phyloP scores from a whole-genome alignment of 371 early-diverging fungal species.

The Mortierella sp. region DNA sequence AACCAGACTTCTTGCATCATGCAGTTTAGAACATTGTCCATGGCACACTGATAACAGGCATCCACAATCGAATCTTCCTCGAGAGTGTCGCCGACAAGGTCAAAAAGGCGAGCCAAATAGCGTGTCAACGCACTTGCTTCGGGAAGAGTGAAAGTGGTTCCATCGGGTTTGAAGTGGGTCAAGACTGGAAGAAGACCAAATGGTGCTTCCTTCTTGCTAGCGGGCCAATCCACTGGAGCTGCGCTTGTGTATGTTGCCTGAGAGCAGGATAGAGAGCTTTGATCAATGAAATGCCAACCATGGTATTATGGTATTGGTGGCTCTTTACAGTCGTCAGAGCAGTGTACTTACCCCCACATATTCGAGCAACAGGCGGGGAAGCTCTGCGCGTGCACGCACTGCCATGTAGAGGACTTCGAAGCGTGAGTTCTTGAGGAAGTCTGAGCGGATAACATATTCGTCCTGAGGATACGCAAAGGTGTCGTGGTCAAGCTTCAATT shows the following conservation, averaged over 20 bases:
- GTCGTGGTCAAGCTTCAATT: constrained; percentile 12
- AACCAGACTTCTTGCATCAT: constrained; percentile 25
- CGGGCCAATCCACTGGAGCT: constrained; percentile 40
- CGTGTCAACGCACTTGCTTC: constrained; percentile 28
- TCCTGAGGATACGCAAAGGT: constrained; percentile 23
- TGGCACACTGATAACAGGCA: constrained; percentile 11
- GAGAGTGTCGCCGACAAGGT: constrained; percentile 16
- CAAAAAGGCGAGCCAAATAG: constrained; percentile 34
- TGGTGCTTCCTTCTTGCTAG: constrained; percentile 31
- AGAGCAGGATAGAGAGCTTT: no score
- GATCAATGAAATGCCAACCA: no score
- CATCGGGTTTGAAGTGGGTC: constrained; percentile 40
- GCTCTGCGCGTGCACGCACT: constrained; percentile 40
- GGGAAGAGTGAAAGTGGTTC: constrained; percentile 17
- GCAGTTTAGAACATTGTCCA: constrained; percentile 28
- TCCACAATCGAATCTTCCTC: constrained; percentile 40
- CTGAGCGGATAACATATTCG: constrained; percentile 27
- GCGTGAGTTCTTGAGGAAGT: constrained; percentile 35
- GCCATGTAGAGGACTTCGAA: constrained; percentile 50
- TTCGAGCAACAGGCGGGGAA: constrained; percentile 31
- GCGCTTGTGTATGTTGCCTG: constrained; percentile 41
- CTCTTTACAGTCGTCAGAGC: no score
- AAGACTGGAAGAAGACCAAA: constrained; percentile 43
- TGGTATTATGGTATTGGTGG: no score
- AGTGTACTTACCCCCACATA: constrained; percentile 38